These are phyloP conservation scores for Nyctanthes arbortristis DNA, from an alignment of 257 asterid species.

Conservation along the genomic window DNA sequence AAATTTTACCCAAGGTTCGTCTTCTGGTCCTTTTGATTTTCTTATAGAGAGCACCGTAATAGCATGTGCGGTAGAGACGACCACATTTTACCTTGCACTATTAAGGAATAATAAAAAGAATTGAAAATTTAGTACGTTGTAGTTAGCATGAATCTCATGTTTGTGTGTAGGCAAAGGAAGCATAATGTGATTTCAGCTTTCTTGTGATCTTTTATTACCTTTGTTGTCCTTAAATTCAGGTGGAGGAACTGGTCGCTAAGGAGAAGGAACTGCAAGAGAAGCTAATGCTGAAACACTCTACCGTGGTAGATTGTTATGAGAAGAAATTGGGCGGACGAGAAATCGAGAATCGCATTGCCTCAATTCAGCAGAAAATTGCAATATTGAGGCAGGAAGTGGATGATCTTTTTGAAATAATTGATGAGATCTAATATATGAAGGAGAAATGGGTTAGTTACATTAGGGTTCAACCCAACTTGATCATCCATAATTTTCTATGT, in stretches of 20 bases:
- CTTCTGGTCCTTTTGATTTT: conserved; percentile 20
- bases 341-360: conserved; percentile 73
- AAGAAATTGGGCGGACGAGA: conserved; percentile 80
- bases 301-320: conserved; percentile 75
- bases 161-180: neutral
- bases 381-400: conserved; percentile 84
- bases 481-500: conserved; percentile 12
- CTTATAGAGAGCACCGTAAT: neutral
- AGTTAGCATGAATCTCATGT: neutral
- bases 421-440: conserved; percentile 59
- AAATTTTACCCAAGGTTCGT: conserved; percentile 70
- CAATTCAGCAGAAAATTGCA: conserved; percentile 75
- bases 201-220: neutral
- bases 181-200: neutral
- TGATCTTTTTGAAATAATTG: conserved; percentile 81
- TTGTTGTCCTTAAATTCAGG: conserved; percentile 40
- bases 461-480: conserved; percentile 22
- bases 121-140: too few relatives aligned
- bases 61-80: neutral
- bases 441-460: neutral
- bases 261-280: conserved; percentile 92
- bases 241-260: conserved; percentile 79
- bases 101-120: neutral
- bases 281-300: conserved; percentile 81
- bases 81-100: neutral